phyloP scores from a whole-genome alignment of 2,329 filamentous ascomycete genomes.

The Paecilomyces dactylethromorphus region DNA sequence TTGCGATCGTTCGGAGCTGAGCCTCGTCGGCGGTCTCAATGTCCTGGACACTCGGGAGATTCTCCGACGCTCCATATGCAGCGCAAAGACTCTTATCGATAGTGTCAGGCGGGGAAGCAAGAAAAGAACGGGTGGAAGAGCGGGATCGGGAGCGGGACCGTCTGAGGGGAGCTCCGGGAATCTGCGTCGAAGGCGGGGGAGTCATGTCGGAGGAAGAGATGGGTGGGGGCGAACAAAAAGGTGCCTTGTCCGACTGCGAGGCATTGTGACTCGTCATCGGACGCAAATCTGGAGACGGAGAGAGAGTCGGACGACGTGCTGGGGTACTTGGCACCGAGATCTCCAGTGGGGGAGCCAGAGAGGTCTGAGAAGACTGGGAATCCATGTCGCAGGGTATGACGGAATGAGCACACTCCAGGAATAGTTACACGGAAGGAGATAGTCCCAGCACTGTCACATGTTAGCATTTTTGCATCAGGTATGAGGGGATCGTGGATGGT shows the following conservation, averaged over 20 bases:
- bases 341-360: slow-evolving; percentile 32
- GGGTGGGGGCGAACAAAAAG: slow-evolving; percentile 36
- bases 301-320: slow-evolving; percentile 22
- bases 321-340: slow-evolving; percentile 31
- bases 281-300: slow-evolving; percentile 30
- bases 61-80: slow-evolving; percentile 35
- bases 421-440: background rate
- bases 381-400: slow-evolving; percentile 27
- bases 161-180: slow-evolving; percentile 35
- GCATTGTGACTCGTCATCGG: slow-evolving; percentile 22
- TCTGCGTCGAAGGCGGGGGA: slow-evolving; percentile 57
- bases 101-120: slow-evolving; percentile 44
- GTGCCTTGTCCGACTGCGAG: slow-evolving; percentile 24
- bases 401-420: background rate
- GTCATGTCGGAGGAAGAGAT: slow-evolving; percentile 50
- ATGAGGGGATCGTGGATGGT: background rate
- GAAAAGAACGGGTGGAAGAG: slow-evolving; percentile 32
- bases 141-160: slow-evolving; percentile 37
- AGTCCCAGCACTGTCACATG: background rate
- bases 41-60: slow-evolving; percentile 44
- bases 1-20: slow-evolving; percentile 49
- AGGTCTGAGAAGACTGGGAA: slow-evolving; percentile 22
- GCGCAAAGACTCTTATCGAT: slow-evolving; percentile 35
- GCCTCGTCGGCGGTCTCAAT: slow-evolving; percentile 46
- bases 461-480: background rate